A percentile compares a stretch with the other conserved stretches of the same genome.
These are phyloP conservation scores for Salvia miltiorrhiza DNA, from an alignment of 257 asterid species.

Conservation along the genomic window DNA sequence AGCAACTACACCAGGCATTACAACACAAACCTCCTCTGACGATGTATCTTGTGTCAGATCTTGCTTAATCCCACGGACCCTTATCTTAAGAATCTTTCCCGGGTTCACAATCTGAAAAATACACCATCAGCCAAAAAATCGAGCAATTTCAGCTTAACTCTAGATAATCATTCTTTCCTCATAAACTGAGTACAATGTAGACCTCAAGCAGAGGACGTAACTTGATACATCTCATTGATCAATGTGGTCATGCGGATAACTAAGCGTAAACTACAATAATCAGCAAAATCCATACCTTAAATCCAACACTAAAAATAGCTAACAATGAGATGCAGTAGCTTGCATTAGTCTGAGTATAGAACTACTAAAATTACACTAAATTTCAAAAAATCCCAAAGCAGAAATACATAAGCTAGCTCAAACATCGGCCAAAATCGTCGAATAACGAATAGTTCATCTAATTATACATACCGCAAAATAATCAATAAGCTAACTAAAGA, in stretches of 20 bases:
- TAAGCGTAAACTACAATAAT: neutral
- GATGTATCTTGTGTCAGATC: slow-evolving; percentile 56
- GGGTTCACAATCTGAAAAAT: slow-evolving; percentile 61
- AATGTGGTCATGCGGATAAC: neutral
- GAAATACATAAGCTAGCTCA: slow-evolving; percentile 7
- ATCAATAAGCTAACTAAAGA: neutral
- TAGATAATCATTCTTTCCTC: neutral
- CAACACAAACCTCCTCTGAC: slow-evolving; percentile 80
- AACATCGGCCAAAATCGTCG: neutral
- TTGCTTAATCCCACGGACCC: slow-evolving; percentile 75
- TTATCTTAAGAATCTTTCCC: slow-evolving; percentile 71
- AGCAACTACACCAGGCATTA: slow-evolving; percentile 79
- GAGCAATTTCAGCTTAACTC: neutral
- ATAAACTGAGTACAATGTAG: neutral
- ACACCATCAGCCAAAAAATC: slow-evolving; percentile 6
- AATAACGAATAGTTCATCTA: neutral
- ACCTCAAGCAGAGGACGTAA: neutral
- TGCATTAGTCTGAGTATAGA: neutral
- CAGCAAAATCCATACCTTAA: neutral
- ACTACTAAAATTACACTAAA: neutral
- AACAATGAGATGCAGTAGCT: neutral
- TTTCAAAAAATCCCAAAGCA: neutral
- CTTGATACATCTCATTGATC: neutral
- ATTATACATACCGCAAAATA: neutral
- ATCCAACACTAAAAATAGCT: neutral